These are phyloP conservation scores for Arachnomyces sp. DNA, from an alignment of 2,329 filamentous ascomycete species.

Conservation along the genomic window DNA sequence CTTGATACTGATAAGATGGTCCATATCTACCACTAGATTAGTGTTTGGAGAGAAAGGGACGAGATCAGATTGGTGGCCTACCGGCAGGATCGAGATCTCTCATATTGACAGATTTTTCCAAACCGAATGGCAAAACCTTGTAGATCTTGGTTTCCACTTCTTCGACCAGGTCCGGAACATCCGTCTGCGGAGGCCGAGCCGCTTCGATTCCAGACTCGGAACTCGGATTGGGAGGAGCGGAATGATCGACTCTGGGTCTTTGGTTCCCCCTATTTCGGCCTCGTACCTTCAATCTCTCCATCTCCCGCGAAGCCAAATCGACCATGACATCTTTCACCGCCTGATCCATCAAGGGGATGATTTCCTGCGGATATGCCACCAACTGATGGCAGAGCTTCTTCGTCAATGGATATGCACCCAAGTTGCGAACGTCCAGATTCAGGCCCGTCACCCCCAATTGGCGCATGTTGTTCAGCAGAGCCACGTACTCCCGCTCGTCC, in stretches of 20 bases:
- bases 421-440: constrained; percentile 79
- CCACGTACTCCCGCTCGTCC: constrained; percentile 73
- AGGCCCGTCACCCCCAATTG: constrained; percentile 75
- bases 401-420: constrained; percentile 88
- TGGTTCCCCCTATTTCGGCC: constrained; percentile 29
- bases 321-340: constrained; percentile 88
- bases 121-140: constrained; percentile 79
- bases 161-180: constrained; percentile 62
- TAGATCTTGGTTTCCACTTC: constrained; percentile 76
- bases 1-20: constrained; percentile 91
- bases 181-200: constrained; percentile 22
- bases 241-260: constrained; percentile 53
- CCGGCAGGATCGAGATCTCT: constrained; percentile 85
- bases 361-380: constrained; percentile 89
- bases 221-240: constrained; percentile 68
- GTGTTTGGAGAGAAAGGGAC: not conserved
- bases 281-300: constrained; percentile 58
- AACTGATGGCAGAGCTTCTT: constrained; percentile 92
- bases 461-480: constrained; percentile 84
- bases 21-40: constrained; percentile 59
- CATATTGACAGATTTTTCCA: constrained; percentile 82
- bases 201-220: constrained; percentile 60
- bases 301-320: constrained; percentile 75
- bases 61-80: constrained; percentile 27
- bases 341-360: constrained; percentile 94